Base-by-base conservation (phyloP, 495 filamentous ascomycete species). In the Aspergillus nanangensis region DNA sequence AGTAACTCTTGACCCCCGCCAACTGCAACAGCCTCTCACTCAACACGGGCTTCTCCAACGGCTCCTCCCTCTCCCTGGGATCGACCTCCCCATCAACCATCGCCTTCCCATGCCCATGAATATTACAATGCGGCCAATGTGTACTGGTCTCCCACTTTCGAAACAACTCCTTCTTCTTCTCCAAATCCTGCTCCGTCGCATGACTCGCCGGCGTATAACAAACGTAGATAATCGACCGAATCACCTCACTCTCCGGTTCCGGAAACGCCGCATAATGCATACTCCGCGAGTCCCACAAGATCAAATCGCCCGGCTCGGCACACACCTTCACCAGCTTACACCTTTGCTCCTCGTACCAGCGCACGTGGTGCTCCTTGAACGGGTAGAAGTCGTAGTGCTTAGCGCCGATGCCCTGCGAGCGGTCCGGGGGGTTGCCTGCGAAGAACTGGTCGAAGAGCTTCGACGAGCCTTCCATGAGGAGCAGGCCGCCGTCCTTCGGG, bases 221-320 rank as follows among this genome's bases (percentile, higher is more conserved):
- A 11, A 52, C 58, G 48, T 72, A 71, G 31, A 71, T 65, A 8
- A 62, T 57, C 3, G 58, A 58, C 41, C 63, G 47, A 38, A 70
- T 57, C 22, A 55, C 50, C 32, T 64, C 42, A 32, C 56, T 56
- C 22, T 58, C 32, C n/a, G n/a, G n/a, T n/a, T n/a, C n/a, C 7
- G 27, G 27, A 19, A 49, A 49, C 31, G 32, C 18, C 5, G 46
- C 56, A 50, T 56, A 72, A 42, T 72, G 69, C 11, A 67, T 58
- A 13, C 58, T 63, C 1, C 69, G 62, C 5, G 59, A 65, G 38
- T 74, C 69, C 67, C 70, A 74, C 0, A 74, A 47, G 25, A 74
- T 62, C 31, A 74, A 48, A 43, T 72, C 70, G 0, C 70, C 70
- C 0, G 63, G 58, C 31, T 69, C 67, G 0, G 67, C 65, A 19